Conservation (phyloP, 1,284 basidiomycete species). For the Microbotryum violaceum region DNA sequence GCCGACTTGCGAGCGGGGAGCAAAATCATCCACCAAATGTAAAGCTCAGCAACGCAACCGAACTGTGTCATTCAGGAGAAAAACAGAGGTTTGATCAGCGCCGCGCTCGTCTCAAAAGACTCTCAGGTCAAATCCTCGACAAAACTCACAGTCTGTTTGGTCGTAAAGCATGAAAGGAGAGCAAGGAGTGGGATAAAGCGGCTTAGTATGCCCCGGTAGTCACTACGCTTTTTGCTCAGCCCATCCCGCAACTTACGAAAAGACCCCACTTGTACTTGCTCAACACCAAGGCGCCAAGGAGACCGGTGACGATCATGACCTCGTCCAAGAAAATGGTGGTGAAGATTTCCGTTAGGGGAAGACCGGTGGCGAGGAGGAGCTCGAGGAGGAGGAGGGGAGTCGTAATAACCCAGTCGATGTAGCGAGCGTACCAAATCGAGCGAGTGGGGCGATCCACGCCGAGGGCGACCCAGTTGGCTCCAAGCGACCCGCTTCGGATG, state of each 20-base stretch:
- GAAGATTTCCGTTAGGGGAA: constrained; percentile 52
- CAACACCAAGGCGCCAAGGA: constrained; percentile 50
- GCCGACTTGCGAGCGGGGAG: constrained; percentile 41
- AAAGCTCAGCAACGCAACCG: constrained; percentile 47
- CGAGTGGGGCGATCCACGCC: constrained; percentile 41
- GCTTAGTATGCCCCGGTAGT: no score
- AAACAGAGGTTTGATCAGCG: no score
- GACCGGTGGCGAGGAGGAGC: constrained; percentile 50
- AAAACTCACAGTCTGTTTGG: no score
- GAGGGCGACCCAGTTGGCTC: constrained; percentile 30
- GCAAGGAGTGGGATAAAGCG: no score
- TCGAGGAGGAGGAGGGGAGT: constrained; percentile 53
- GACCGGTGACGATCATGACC: constrained; percentile 49
- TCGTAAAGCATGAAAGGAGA: no score
- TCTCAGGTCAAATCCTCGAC: no score
- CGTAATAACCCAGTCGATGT: constrained; percentile 53
- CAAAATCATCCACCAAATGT: constrained; percentile 46
- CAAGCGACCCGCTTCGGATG: constrained; percentile 35
- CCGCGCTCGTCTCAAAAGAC: no score
- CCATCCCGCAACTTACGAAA: constrained; percentile 7
- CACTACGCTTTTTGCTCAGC: no score
- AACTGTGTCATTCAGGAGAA: constrained; percentile 32
- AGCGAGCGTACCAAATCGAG: constrained; percentile 53
- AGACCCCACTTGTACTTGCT: constrained; percentile 50
- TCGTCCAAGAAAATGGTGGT: constrained; percentile 51